Evolutionary conservation across 129 eudicot genomes (phyloP), one percentile per base, ranked within the genome.

Genomic region (Mikania micrantha): DNA sequence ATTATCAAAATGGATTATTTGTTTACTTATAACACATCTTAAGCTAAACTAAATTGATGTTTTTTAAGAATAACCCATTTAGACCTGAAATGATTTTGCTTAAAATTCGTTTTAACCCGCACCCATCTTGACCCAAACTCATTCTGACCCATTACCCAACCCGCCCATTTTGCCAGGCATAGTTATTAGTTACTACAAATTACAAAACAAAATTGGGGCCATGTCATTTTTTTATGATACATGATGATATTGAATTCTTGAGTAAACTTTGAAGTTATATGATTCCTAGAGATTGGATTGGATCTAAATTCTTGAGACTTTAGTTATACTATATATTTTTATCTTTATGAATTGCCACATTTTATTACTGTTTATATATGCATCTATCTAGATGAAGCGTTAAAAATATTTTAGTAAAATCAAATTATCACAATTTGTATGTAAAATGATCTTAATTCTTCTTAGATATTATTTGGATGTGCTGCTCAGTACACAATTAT

Each of bases 391-490:
- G 9, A 58, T 58, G 24, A 70, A 70, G 58, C 42, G 28, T 27
- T 27, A 16, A 70, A 56, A 56, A 41, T 70, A 40, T 4, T 27
- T 56, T 6, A 9, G 25, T 17, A 8, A 49, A 49, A 36, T 54
- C 47, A 25, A 39, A 3, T 31, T 42, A 42, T 16, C 3, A 5
- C 15, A 27, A 53, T 7, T 66, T 67, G 25, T 27, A 40, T n/a
- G 2, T 1, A 20, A 47, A 47, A 9, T 60, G 47, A 17, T 36
- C 48, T 11, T 28, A 17, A 19, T 47, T 72, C 57, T 38, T 25
- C n/a, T 62, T 27, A 90, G 97, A 90, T 90, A 80, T 74, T 90
- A 44, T 82, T 73, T 44, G 91, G 97, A 27, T 90, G 97, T 67
- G 79, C 81, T 68, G 80, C 85, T 70, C 96, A 91, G 62, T 91